phyloP scores from a whole-genome alignment of 1,284 basidiomycete species.

The Sporisorium iseilematis-ciliati region DNA sequence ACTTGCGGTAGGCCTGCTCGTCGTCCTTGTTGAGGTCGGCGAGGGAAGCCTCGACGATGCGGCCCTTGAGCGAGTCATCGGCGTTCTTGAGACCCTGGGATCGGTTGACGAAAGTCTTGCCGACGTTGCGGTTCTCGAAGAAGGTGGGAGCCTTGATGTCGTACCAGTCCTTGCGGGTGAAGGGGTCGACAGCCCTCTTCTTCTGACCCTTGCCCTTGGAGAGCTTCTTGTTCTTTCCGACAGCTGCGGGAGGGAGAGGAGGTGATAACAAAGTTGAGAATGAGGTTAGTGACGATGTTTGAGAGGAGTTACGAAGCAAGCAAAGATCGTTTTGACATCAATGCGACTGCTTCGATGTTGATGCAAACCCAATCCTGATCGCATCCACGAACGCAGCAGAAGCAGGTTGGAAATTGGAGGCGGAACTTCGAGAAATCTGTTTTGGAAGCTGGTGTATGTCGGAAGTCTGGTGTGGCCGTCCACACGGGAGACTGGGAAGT shows the following conservation, averaged over 20 bases:
- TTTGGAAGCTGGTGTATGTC: no score
- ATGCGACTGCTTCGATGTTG: background rate
- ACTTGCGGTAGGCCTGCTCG: conserved; percentile 99
- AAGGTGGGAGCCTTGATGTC: conserved; percentile 98
- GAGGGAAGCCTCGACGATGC: conserved; percentile 95
- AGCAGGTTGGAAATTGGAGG: background rate
- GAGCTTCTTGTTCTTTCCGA: conserved; percentile 92
- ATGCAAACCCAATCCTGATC: conserved; percentile 20
- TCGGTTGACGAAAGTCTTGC: conserved; percentile 98
- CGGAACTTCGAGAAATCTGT: background rate
- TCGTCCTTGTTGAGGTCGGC: conserved; percentile 99
- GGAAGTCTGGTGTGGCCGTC: no score
- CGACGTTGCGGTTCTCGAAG: conserved; percentile 96
- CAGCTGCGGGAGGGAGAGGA: conserved; percentile 58
- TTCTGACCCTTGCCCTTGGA: conserved; percentile 99
- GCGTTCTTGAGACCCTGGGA: conserved; percentile 99
- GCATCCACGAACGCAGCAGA: conserved; percentile 12
- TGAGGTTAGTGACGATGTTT: conserved; percentile 16
- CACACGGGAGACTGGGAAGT: background rate
- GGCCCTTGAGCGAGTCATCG: conserved; percentile 97
- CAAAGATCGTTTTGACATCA: background rate
- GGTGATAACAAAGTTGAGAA: no score
- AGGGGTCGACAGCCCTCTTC: conserved; percentile 99
- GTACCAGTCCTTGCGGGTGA: conserved; percentile 99
- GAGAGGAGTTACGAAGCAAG: background rate